Evolutionary conservation across 1,284 basidiomycete genomes (phyloP).

Genomic region (Trichosporon coremiiforme): DNA sequence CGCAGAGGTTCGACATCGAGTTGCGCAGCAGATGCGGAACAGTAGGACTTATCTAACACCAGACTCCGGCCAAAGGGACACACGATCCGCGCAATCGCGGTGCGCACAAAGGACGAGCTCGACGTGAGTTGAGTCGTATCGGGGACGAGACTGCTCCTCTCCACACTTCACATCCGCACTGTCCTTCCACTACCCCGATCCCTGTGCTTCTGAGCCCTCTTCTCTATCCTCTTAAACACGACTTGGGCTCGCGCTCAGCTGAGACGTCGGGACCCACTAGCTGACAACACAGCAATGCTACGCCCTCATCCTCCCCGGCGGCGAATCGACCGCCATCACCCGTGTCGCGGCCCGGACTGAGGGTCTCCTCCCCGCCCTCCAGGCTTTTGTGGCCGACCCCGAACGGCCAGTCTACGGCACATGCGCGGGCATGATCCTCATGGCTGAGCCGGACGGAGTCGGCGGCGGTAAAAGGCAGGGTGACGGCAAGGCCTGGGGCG

Average conservation of each 20-base stretch:
- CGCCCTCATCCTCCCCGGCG: slow-evolving; percentile 84
- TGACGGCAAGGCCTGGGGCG: slow-evolving; percentile 62
- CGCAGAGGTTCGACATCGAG: no score
- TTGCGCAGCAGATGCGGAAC: no score
- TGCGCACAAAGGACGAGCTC: slow-evolving; percentile 77
- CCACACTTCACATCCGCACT: no score
- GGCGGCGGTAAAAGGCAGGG: slow-evolving; percentile 67
- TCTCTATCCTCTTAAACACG: neutral
- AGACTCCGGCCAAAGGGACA: slow-evolving; percentile 39
- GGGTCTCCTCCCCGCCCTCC: slow-evolving; percentile 77
- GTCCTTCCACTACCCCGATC: no score
- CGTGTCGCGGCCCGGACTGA: slow-evolving; percentile 75
- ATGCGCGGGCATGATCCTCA: slow-evolving; percentile 92
- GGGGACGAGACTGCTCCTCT: no score
- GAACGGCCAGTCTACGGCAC: slow-evolving; percentile 88
- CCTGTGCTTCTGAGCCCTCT: no score
- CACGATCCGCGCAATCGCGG: slow-evolving; percentile 58
- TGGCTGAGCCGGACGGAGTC: slow-evolving; percentile 66
- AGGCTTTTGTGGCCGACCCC: slow-evolving; percentile 64
- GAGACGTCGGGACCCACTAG: neutral
- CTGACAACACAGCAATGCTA: slow-evolving; percentile 62
- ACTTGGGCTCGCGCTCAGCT: no score
- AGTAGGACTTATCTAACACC: slow-evolving; percentile 1
- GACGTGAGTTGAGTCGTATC: slow-evolving; percentile 40
- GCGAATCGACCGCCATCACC: slow-evolving; percentile 92